A percentile compares a stretch with the other conserved stretches of the same genome.
Conservation (phyloP, 768 basidiomycete genomes). For the Suillus clintonianus region DNA sequence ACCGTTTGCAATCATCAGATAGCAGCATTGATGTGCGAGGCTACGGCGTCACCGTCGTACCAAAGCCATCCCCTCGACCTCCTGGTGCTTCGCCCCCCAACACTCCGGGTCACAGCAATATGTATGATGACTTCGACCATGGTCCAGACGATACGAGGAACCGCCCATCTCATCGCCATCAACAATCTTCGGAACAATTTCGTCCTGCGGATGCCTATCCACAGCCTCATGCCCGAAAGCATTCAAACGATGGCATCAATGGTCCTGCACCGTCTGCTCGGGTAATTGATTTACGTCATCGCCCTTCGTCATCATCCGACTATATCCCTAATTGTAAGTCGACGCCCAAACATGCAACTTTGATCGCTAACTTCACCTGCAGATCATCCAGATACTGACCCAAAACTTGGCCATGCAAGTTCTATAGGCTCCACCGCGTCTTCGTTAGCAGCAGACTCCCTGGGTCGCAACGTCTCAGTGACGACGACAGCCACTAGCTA, state of each 20-base stretch:
- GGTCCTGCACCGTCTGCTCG: constrained; percentile 15
- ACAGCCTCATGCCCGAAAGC: constrained; percentile 12
- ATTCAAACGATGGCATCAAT: constrained; percentile 13
- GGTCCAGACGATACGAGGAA: constrained; percentile 4
- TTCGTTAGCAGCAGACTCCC: constrained; percentile 23
- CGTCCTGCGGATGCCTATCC: constrained; percentile 19
- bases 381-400: constrained; percentile 18
- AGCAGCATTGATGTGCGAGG: constrained; percentile 17
- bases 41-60: constrained; percentile 7
- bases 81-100: constrained; percentile 29
- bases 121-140: constrained; percentile 19
- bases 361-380: constrained; percentile 5
- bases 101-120: constrained; percentile 22
- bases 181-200: constrained; percentile 19
- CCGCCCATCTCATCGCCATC: constrained; percentile 20
- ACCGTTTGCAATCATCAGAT: constrained; percentile 3
- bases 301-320: constrained; percentile 20
- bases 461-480: constrained; percentile 26
- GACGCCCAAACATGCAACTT: neutral
- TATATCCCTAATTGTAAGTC: constrained; percentile 23
- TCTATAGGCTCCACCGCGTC: constrained; percentile 31
- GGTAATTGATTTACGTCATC: constrained; percentile 20
- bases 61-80: constrained; percentile 27
- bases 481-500: constrained; percentile 27
- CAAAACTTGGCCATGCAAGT: constrained; percentile 24